Conservation (phyloP, 2,329 filamentous ascomycete species). For the Hortaea werneckii region DNA sequence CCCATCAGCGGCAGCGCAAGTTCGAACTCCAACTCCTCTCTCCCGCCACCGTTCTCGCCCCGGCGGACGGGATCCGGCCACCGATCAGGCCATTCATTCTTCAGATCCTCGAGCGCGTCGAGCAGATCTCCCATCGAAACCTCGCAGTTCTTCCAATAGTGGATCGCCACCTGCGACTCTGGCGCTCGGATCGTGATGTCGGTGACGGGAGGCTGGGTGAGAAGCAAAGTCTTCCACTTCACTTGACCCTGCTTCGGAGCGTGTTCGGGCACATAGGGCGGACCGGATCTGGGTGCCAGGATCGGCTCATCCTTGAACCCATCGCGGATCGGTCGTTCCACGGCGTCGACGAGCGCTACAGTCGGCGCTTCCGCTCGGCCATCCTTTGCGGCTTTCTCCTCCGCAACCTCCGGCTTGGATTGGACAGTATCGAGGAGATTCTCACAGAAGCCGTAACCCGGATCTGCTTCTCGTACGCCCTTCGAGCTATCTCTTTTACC, state of each 20-base stretch:
- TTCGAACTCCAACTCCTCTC: background rate
- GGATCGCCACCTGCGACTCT: background rate
- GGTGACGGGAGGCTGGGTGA: background rate
- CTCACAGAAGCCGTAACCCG: too few species aligned
- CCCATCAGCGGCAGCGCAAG: background rate
- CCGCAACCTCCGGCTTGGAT: too few species aligned
- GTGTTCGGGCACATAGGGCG: background rate
- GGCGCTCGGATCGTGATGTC: background rate
- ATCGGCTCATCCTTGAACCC: background rate
- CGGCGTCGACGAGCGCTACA: background rate
- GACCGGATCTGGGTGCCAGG: background rate
- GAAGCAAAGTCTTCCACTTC: background rate
- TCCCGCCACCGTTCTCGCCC: background rate
- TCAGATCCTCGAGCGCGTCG: background rate
- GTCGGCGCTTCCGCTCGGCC: too few species aligned
- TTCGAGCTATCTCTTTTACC: too few species aligned
- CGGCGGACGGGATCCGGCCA: background rate
- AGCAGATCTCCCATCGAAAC: background rate
- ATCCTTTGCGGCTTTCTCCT: too few species aligned
- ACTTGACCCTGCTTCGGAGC: background rate
- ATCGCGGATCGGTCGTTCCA: background rate
- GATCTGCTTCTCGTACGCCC: too few species aligned
- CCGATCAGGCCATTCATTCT: background rate
- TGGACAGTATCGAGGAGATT: too few species aligned
- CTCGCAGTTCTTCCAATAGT: background rate